These are phyloP conservation scores for Globisporangium viniferum DNA, from an alignment of 352 stramenopile species.

Conservation along the genomic window DNA sequence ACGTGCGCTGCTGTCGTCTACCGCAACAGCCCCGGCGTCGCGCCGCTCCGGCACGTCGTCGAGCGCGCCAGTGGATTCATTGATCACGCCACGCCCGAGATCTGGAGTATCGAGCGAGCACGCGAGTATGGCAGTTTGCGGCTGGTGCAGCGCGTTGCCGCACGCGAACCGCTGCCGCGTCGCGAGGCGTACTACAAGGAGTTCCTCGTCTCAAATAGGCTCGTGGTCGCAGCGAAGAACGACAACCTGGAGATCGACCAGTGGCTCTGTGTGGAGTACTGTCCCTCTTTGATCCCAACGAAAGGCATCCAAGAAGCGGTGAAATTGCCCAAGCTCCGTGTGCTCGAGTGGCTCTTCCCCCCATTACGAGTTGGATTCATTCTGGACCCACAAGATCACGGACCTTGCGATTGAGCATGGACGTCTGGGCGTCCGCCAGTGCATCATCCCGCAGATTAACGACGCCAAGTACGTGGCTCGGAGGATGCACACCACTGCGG, in stretches of 20 bases:
- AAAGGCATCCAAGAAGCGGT: not conserved
- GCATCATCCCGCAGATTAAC: not conserved
- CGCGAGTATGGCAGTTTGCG: not conserved
- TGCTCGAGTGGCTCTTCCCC: not conserved
- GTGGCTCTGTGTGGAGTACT: constrained; percentile 4
- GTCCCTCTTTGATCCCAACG: not conserved
- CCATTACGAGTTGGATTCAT: not conserved
- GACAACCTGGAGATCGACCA: not conserved
- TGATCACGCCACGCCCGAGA: not conserved
- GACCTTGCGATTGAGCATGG: not conserved
- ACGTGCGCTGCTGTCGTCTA: not conserved
- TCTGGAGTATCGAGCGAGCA: not conserved
- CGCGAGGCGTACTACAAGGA: not conserved
- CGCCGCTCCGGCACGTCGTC: not conserved
- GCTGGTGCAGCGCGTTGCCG: not conserved
- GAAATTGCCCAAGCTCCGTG: not conserved
- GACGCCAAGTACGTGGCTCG: not conserved
- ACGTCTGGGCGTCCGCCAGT: not conserved
- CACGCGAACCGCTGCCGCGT: not conserved
- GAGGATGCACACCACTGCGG: not conserved
- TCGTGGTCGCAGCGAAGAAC: not conserved
- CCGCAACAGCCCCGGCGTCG: not conserved
- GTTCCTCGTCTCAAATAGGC: not conserved
- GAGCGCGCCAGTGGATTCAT: not conserved
- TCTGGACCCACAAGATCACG: not conserved